Percentiles rank a stretch among this genome's conserved stretches.
Conservation (phyloP, 306 rosid genomes). For the Vigna nakashimae region DNA sequence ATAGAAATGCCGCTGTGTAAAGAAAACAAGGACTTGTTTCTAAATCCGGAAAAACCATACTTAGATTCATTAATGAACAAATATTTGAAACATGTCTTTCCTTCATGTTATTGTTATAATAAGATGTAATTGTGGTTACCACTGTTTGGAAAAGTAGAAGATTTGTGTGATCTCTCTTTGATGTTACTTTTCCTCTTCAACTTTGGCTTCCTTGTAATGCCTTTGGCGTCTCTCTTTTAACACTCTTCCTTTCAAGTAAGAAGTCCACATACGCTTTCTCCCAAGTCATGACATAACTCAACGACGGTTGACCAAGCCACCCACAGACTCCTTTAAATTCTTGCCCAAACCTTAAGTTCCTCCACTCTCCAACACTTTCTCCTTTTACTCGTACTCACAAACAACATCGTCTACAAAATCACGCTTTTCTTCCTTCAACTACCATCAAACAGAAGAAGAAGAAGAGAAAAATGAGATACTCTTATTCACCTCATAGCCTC, state of each 20-base stretch:
- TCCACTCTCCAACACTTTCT: constrained; percentile 54
- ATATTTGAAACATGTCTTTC: constrained; percentile 50
- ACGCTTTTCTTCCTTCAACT: constrained; percentile 52
- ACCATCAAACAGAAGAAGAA: constrained; percentile 22
- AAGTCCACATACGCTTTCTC: constrained; percentile 88
- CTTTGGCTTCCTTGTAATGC: constrained; percentile 65
- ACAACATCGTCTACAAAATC: constrained; percentile 37
- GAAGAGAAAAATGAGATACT: constrained; percentile 51
- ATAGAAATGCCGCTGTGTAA: too few relatives aligned
- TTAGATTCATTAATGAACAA: constrained; percentile 47
- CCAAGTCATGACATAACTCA: constrained; percentile 28
- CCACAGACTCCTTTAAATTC: constrained; percentile 73
- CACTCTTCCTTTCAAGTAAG: constrained; percentile 69
- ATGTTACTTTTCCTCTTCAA: constrained; percentile 71
- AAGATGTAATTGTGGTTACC: constrained; percentile 54
- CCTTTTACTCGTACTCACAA: constrained; percentile 42
- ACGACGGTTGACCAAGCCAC: constrained; percentile 81
- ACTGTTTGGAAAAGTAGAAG: constrained; percentile 78
- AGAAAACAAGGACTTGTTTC: constrained; percentile 48
- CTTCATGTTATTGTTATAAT: constrained; percentile 47
- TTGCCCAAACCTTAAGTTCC: constrained; percentile 55
- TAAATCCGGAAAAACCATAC: constrained; percentile 60
- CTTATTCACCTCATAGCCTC: constrained; percentile 44
- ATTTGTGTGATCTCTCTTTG: constrained; percentile 76
- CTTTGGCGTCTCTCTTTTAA: constrained; percentile 53